Evolutionary conservation across 306 rosid species (phyloP), one percentile per base, ranked within the genome.

Genomic region (Rosa rugosa): DNA sequence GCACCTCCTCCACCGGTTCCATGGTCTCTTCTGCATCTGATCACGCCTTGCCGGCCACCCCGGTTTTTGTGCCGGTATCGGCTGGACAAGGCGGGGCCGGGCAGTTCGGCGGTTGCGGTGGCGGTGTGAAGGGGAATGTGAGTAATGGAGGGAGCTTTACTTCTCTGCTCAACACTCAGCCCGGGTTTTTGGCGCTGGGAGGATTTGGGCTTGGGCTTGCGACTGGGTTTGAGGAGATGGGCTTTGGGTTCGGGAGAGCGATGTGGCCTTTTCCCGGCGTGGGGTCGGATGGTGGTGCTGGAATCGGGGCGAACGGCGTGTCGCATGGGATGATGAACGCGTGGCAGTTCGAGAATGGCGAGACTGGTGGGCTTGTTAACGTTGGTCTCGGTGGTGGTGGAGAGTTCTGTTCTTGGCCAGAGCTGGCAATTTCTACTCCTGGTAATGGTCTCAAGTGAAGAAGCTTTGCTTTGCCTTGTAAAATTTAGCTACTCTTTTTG

Each of bases 401-500:
- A 1, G 98, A 96, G 11, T 90, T 91, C 86, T 90, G 94, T 86
- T 79, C 96, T 31, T 96, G 99, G 98, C 94, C 97, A 12, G 98
- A 96, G 22, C 84, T 89, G 40, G 98, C 94, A 0, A 93, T 96
- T 80, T 96, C 99, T 31, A 90, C 98, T 23, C 96, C 94, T 8
- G 96, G 91, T 38, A 90, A 86, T 85, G 90, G 89, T 74, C 91
- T 96, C 41, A 91, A 96, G 76, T 96, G 87, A 63, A 41, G 5
- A 18, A 1, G 73, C 56, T 63, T 31, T 73, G 1, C 0, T 54
- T 23, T 49, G 47, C 27, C 47, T 8, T 40, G 71, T 67, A 41
- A 17, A 34, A 67, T 27, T 76, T 57, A 44, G 42, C 42, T 53
- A 22, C 18, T 10, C 20, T 66, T 53, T 79, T 80, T 77, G 72